A percentile compares a stretch with the other conserved stretches of the same genome.
These are phyloP conservation scores for Salvia miltiorrhiza DNA, from an alignment of 257 asterid species.

Conservation along the genomic window DNA sequence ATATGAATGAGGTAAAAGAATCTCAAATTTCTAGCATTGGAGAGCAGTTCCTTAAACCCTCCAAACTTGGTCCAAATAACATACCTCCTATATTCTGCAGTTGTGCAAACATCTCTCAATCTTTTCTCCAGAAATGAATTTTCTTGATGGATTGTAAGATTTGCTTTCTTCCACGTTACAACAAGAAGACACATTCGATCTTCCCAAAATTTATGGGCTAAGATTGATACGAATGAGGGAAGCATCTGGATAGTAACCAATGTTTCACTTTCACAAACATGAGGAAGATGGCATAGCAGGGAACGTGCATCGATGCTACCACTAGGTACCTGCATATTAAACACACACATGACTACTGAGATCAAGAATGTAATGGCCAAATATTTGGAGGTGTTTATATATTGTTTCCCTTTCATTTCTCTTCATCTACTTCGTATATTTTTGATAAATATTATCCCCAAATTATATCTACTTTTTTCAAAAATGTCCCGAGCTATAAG, in stretches of 20 bases:
- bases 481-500: too few species aligned
- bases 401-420: background rate
- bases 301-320: constrained; percentile 76
- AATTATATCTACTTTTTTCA: too few species aligned
- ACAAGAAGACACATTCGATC: background rate
- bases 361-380: background rate
- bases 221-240: constrained; percentile 43
- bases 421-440: background rate
- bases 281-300: constrained; percentile 59
- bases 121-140: background rate
- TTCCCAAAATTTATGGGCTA: constrained; percentile 5
- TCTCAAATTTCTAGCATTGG: background rate
- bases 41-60: constrained; percentile 8
- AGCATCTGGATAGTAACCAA: constrained; percentile 42
- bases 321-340: constrained; percentile 60
- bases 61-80: constrained; percentile 5
- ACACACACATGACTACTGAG: background rate
- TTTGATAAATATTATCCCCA: too few species aligned
- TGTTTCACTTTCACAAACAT: constrained; percentile 53
- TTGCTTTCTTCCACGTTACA: background rate
- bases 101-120: background rate
- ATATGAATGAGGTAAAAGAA: background rate
- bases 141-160: background rate
- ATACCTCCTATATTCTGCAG: constrained; percentile 1
- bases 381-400: background rate